Evolutionary conservation across 129 eudicot genomes (phyloP), one percentile per base, ranked within the genome.

Genomic region (Saposhnikovia divaricata): DNA sequence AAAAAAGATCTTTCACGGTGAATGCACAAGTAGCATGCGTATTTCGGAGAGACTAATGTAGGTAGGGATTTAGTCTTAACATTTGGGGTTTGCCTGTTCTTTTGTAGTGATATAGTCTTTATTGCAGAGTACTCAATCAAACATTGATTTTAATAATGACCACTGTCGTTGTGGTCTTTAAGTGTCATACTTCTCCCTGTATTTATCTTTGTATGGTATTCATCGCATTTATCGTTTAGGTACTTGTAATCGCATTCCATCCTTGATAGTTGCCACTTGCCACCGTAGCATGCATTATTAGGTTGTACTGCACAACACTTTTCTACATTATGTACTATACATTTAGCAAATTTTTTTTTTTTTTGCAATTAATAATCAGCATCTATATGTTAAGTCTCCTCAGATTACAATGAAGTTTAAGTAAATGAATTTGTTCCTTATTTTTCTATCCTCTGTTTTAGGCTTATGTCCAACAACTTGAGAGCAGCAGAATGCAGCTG

Each of bases 391-490:
- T 4, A 74, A 46, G 15, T 44, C 39, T 31, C 19, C 55, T 74
- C 0, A 15, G 18, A 44, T 23, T 48, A 44, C 18, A 18, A n/a
- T 74, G 3, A 43, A 74, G 39, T 42, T 74, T n/a, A 12, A 23
- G 53, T 44, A 25, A 53, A 43, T 74, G 57, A 25, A 23, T 9
- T 43, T 43, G 34, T n/a, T 61, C 34, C 69, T 3, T 61, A 61
- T 61, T n/a, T 73, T 14, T 44, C 38, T 44, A 13, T 74, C 37
- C 31, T 74, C 18, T 10, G 21, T 74, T 84, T 19, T 78, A 94
- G 98, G 98, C 98, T 47, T 93, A 94, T 84, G 97, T 94, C 42
- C 98, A 94, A 80, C 97, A 94, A 86, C 86, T 94, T 39, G 98
- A 94, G 86, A 94, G 96, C 81, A 94, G 98, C 81, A 94, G 96